Evolutionary conservation across 2,329 filamentous ascomycete genomes (phyloP).

Genomic region (Xylariales sp.): DNA sequence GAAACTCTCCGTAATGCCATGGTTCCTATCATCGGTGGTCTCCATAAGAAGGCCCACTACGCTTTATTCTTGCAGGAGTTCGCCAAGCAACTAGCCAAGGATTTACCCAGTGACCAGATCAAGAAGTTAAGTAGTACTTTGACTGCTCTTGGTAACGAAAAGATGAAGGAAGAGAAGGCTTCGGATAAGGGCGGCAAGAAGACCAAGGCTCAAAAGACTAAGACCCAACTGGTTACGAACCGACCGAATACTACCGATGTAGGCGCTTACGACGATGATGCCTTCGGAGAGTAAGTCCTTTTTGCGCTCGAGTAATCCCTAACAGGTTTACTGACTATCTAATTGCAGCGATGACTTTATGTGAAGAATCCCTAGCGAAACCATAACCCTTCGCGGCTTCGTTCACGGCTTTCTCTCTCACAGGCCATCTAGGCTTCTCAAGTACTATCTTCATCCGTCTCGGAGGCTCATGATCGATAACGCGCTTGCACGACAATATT

Average conservation of each 20-base stretch:
- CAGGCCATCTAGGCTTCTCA: constrained; percentile 26
- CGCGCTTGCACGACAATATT: constrained; percentile 17
- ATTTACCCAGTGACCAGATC: constrained; percentile 90
- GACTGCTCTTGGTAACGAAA: constrained; percentile 95
- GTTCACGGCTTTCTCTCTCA: constrained; percentile 23
- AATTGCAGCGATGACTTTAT: constrained; percentile 75
- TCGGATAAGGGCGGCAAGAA: constrained; percentile 96
- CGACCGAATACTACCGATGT: constrained; percentile 74
- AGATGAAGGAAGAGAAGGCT: constrained; percentile 98
- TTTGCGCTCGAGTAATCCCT: background rate
- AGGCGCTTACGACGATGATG: constrained; percentile 81
- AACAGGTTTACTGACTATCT: constrained; percentile 11
- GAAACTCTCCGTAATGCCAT: constrained; percentile 80
- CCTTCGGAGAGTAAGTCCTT: constrained; percentile 81
- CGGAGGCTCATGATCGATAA: constrained; percentile 9
- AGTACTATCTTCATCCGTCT: constrained; percentile 13
- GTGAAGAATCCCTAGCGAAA: constrained; percentile 60
- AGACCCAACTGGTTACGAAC: constrained; percentile 80
- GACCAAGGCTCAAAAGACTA: constrained; percentile 95
- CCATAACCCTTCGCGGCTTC: constrained; percentile 38
- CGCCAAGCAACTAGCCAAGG: constrained; percentile 84
- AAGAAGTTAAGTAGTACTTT: constrained; percentile 92
- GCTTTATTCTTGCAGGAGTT: constrained; percentile 91
- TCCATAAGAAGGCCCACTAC: constrained; percentile 91
- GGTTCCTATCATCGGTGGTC: constrained; percentile 78